Evolutionary conservation across 352 stramenopile species (phyloP).

Genomic region (Phytophthora vignae): DNA sequence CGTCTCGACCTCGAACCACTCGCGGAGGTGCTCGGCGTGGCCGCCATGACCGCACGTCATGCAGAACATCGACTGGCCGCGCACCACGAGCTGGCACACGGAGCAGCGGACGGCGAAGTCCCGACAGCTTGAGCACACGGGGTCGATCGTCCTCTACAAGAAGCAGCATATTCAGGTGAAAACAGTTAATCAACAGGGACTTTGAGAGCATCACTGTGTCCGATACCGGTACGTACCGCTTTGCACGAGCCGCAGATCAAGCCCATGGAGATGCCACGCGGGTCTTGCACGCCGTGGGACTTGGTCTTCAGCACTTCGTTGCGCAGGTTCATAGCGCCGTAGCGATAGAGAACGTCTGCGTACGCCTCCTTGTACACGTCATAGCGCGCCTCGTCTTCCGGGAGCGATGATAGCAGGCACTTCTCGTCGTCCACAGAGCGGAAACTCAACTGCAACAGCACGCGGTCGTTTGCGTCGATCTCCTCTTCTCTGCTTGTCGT

Average conservation of each 20-base stretch:
- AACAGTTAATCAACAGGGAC: background rate
- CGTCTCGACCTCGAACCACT: conserved; percentile 82
- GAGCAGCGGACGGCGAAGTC: conserved; percentile 86
- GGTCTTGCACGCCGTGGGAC: conserved; percentile 33
- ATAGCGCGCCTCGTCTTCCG: conserved; percentile 68
- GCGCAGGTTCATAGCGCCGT: conserved; percentile 76
- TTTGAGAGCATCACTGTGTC: background rate
- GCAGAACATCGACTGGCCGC: conserved; percentile 89
- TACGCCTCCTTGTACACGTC: conserved; percentile 87
- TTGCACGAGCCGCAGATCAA: conserved; percentile 75
- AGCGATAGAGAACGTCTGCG: conserved; percentile 82
- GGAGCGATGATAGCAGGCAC: conserved; percentile 57
- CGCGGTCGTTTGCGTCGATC: conserved; percentile 49
- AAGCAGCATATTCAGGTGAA: background rate
- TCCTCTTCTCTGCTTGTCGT: conserved; percentile 37
- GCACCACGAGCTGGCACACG: conserved; percentile 83
- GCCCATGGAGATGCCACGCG: conserved; percentile 67
- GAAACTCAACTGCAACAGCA: conserved; percentile 61
- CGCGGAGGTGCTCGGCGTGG: conserved; percentile 72
- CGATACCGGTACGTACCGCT: conserved; percentile 41
- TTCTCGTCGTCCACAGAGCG: conserved; percentile 47
- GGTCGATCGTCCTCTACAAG: conserved; percentile 56
- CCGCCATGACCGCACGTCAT: conserved; percentile 87
- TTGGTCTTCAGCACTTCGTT: conserved; percentile 79
- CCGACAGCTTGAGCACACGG: conserved; percentile 69